Evolutionary conservation across 352 stramenopile species (phyloP).

Genomic region (Peronospora farinosa): DNA sequence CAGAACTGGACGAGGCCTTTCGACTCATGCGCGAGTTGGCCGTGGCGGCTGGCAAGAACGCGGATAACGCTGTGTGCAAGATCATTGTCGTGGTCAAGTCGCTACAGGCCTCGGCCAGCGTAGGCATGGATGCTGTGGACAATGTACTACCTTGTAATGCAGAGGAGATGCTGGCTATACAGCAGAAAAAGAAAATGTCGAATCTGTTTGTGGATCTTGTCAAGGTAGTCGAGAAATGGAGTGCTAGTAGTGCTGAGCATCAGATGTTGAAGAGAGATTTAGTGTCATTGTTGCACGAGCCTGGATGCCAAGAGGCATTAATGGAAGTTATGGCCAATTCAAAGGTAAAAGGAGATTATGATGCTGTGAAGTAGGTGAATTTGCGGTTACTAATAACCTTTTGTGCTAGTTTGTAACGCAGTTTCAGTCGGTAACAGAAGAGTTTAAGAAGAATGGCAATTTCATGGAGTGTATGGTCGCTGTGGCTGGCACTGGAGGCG

Average conservation of each 20-base stretch:
- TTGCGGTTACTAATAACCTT: not conserved
- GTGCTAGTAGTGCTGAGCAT: constrained; percentile 42
- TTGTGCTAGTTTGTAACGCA: constrained; percentile 42
- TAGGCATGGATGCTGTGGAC: constrained; percentile 8
- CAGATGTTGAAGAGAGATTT: constrained; percentile 65
- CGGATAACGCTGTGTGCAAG: constrained; percentile 49
- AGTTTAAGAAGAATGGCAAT: constrained; percentile 52
- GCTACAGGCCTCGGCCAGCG: constrained; percentile 4
- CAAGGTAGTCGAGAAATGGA: constrained; percentile 71
- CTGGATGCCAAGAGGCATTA: constrained; percentile 62
- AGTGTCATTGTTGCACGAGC: constrained; percentile 64
- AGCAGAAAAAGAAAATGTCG: constrained; percentile 62
- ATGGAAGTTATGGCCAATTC: constrained; percentile 67
- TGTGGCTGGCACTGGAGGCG: constrained; percentile 39
- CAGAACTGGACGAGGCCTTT: constrained; percentile 70
- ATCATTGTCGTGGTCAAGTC: constrained; percentile 53
- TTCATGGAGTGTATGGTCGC: constrained; percentile 51
- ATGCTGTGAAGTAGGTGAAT: not conserved
- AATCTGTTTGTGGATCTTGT: constrained; percentile 72
- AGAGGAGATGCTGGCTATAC: constrained; percentile 41
- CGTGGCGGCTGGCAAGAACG: constrained; percentile 32
- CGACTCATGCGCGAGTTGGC: constrained; percentile 71
- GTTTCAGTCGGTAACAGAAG: constrained; percentile 55
- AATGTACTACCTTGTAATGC: constrained; percentile 15
- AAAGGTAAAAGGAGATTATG: constrained; percentile 21